A percentile compares a stretch with the other conserved stretches of the same genome.
These are phyloP conservation scores for Globisporangium radiosum DNA, from an alignment of 352 stramenopile genomes.

Conservation along the genomic window DNA sequence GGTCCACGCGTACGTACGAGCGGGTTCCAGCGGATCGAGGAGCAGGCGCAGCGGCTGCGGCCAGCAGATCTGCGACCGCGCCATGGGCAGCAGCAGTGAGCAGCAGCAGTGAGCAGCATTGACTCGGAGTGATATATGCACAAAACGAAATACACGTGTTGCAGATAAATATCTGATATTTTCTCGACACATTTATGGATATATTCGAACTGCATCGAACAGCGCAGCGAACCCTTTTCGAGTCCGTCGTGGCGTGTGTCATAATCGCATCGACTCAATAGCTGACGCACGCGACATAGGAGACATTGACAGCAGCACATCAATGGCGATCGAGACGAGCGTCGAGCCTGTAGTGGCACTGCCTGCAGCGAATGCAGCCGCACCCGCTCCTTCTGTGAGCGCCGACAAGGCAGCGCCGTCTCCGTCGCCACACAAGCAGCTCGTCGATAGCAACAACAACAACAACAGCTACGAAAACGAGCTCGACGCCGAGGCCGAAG, in stretches of 20 bases:
- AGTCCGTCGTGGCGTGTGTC: background rate
- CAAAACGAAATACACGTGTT: background rate
- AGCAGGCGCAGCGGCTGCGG: conserved; percentile 30
- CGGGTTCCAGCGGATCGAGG: conserved; percentile 78
- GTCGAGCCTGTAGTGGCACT: conserved; percentile 8
- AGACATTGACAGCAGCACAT: background rate
- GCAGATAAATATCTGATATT: background rate
- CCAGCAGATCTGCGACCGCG: conserved; percentile 21
- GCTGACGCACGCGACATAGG: background rate
- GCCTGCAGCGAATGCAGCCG: background rate
- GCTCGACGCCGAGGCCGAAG: conserved; percentile 37
- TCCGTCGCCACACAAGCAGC: background rate
- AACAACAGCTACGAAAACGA: conserved; percentile 12
- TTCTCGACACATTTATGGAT: no score
- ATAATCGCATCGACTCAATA: conserved; percentile 9
- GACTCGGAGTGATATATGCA: background rate
- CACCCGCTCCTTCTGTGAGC: background rate
- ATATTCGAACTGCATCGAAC: no score
- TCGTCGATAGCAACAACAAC: conserved; percentile 1
- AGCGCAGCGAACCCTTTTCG: no score
- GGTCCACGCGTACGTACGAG: conserved; percentile 60
- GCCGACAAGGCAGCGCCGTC: background rate
- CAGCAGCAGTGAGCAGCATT: conserved; percentile 11
- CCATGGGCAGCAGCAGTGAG: conserved; percentile 7
- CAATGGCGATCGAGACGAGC: conserved; percentile 23